phyloP scores from a whole-genome alignment of 352 stramenopile genomes.

The Achlya hypogyna region DNA sequence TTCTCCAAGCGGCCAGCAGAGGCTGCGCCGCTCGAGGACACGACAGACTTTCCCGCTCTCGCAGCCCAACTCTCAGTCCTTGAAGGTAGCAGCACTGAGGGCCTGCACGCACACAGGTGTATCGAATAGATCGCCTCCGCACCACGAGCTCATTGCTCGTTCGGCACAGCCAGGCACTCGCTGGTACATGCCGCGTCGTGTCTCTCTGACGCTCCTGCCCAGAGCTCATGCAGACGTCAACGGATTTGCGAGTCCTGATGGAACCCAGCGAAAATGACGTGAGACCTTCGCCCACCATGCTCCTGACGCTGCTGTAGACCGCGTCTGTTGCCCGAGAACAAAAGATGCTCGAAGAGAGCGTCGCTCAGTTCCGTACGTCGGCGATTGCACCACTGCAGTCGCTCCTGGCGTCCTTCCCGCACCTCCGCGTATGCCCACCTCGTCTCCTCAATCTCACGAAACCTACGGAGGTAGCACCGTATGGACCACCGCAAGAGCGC shows the following conservation, averaged over 20 bases:
- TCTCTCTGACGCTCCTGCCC: not conserved
- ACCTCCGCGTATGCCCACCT: conserved; percentile 33
- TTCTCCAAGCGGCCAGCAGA: conserved; percentile 14
- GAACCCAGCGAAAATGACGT: conserved; percentile 25
- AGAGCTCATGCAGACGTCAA: conserved; percentile 5
- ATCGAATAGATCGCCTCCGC: conserved; percentile 28
- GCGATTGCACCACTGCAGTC: conserved; percentile 52
- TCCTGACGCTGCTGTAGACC: not conserved
- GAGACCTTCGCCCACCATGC: too few species aligned
- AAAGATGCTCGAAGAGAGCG: conserved; percentile 25
- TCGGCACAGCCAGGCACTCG: conserved; percentile 46
- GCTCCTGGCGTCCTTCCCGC: conserved; percentile 40
- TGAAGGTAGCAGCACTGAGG: conserved; percentile 7
- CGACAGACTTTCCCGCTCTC: conserved; percentile 10
- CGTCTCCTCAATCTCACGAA: not conserved
- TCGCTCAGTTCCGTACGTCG: conserved; percentile 42
- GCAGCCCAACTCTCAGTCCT: not conserved
- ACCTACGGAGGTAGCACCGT: conserved; percentile 28
- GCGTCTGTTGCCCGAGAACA: not conserved
- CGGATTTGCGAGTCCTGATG: conserved; percentile 20
- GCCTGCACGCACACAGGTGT: not conserved
- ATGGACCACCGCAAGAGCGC: conserved; percentile 63
- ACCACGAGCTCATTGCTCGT: conserved; percentile 36
- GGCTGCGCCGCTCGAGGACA: not conserved
- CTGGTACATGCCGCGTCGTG: conserved; percentile 25